These are phyloP conservation scores for Lentithecium fluviatile DNA, from an alignment of 495 filamentous ascomycete genomes.

Conservation along the genomic window DNA sequence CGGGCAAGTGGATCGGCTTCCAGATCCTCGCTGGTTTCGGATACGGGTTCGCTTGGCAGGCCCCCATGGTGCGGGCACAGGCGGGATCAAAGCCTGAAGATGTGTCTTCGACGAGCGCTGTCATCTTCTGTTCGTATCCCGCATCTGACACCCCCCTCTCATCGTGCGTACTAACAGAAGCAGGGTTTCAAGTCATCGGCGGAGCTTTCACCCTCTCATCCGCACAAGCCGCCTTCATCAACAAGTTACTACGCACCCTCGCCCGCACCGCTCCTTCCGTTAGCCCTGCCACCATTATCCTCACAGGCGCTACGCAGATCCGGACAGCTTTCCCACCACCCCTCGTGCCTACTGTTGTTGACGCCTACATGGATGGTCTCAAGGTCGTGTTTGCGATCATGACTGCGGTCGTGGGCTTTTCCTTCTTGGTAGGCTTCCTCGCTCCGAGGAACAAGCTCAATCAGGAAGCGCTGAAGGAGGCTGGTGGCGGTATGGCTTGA, in stretches of 20 bases:
- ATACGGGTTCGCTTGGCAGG: background rate
- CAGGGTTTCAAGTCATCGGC: conserved; percentile 31
- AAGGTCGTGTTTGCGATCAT: background rate
- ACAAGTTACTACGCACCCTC: conserved; percentile 29
- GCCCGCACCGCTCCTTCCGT: conserved; percentile 44
- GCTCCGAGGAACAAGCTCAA: background rate
- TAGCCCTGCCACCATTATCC: conserved; percentile 45
- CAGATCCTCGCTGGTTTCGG: conserved; percentile 22
- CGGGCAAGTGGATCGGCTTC: conserved; percentile 26
- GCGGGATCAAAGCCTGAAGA: background rate
- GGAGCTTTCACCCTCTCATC: conserved; percentile 34
- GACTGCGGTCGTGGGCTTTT: background rate
- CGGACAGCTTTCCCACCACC: conserved; percentile 21
- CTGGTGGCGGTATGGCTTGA: background rate
- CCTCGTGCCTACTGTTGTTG: background rate
- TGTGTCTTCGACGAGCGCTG: background rate
- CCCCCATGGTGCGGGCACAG: background rate
- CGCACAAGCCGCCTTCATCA: conserved; percentile 36
- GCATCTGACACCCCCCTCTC: background rate
- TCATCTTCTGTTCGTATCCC: background rate
- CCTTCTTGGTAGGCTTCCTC: background rate
- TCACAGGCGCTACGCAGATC: conserved; percentile 55
- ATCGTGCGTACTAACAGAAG: background rate
- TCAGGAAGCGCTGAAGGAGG: background rate
- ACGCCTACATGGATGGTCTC: conserved; percentile 3